Percentiles rank a stretch among this genome's conserved stretches.
These are phyloP conservation scores for Cyclotella kingstonii DNA, from an alignment of 108 stramenopile genomes.

Conservation along the genomic window DNA sequence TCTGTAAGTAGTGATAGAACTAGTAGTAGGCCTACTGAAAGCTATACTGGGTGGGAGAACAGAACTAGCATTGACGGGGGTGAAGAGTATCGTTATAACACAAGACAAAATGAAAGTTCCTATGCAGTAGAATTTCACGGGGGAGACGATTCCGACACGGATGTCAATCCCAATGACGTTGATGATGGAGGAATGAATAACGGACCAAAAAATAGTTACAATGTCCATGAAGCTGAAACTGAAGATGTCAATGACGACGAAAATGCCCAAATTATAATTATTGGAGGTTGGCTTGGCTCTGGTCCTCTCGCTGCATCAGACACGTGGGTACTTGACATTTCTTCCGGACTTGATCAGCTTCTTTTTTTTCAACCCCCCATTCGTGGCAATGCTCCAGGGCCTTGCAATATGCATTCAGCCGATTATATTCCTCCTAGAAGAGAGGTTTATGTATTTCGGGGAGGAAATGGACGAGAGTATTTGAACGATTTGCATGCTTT, in stretches of 20 bases:
- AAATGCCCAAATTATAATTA: conserved; percentile 78
- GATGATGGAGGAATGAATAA: not conserved
- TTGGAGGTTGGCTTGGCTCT: conserved; percentile 92
- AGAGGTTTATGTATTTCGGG: conserved; percentile 89
- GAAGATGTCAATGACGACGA: conserved; percentile 37
- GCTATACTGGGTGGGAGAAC: no score
- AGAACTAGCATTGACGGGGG: not conserved
- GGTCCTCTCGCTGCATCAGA: conserved; percentile 87
- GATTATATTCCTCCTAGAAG: conserved; percentile 67
- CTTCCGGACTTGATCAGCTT: conserved; percentile 41
- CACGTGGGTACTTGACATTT: conserved; percentile 81
- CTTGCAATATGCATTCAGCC: conserved; percentile 96
- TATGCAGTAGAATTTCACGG: no score
- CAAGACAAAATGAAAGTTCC: no score
- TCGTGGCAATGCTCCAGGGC: conserved; percentile 74
- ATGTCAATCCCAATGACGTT: not conserved
- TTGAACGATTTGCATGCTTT: conserved; percentile 57
- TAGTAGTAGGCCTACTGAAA: no score
- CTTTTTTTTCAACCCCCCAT: conserved; percentile 64
- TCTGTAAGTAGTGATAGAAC: no score
- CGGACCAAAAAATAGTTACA: conserved; percentile 1
- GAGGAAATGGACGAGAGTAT: conserved; percentile 78
- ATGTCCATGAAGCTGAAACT: conserved; percentile 36
- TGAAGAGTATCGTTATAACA: no score
- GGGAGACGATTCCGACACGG: not conserved